A percentile compares a stretch with the other conserved stretches of the same genome.
Evolutionary conservation across 108 stramenopile genomes (phyloP).

Genomic region (Fistulifera solaris): DNA sequence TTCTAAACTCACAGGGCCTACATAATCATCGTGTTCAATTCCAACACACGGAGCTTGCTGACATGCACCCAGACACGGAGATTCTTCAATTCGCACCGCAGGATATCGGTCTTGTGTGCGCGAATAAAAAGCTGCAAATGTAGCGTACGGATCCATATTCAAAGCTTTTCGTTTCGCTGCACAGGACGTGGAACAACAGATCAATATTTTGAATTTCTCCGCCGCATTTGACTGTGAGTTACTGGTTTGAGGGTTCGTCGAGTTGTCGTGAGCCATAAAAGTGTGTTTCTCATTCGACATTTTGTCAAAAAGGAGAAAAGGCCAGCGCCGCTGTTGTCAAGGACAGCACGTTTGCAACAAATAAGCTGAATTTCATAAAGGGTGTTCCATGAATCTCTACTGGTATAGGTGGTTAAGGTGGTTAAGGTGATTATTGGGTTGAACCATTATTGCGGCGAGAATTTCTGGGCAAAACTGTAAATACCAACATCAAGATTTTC

Average conservation of each 20-base stretch:
- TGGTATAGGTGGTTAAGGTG: no score
- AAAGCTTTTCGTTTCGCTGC: constrained; percentile 31
- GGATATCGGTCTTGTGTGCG: constrained; percentile 15
- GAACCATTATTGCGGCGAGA: no score
- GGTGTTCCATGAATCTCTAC: no score
- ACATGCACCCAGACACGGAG: constrained; percentile 65
- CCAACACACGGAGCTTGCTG: constrained; percentile 69
- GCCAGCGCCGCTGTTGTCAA: no score
- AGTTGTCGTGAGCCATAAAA: no score
- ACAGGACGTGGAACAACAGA: constrained; percentile 64
- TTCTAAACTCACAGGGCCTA: constrained; percentile 58
- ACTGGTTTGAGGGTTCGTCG: no score
- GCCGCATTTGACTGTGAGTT: constrained; percentile 16
- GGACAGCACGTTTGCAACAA: no score
- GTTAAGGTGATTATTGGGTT: no score
- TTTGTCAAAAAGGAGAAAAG: no score
- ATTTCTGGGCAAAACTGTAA: no score
- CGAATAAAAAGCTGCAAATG: constrained; percentile 49
- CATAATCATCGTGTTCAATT: constrained; percentile 70
- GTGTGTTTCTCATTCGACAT: no score
- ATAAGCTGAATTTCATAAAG: no score
- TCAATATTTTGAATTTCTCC: constrained; percentile 55
- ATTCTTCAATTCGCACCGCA: constrained; percentile 53
- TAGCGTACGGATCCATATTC: constrained; percentile 51
- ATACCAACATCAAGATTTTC: not conserved